Percentiles rank a stretch among this genome's conserved stretches.
Conservation (phyloP, 2,329 filamentous ascomycete species). For the Trichoderma semiorbis region DNA sequence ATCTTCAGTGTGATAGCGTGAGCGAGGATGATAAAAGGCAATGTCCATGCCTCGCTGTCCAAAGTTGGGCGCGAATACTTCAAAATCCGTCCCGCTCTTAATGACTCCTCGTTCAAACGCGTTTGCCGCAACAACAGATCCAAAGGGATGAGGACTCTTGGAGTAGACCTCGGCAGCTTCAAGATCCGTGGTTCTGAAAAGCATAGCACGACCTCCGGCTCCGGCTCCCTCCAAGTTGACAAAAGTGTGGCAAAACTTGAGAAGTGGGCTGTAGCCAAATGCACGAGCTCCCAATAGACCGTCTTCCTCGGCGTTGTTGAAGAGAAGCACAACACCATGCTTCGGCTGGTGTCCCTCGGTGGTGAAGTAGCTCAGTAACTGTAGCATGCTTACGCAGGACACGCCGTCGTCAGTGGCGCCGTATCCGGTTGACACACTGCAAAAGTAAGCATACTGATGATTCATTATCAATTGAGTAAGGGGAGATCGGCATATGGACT, state of each 20-base stretch:
- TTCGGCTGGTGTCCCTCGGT: constrained; percentile 66
- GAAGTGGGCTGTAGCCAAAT: constrained; percentile 78
- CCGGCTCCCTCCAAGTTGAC: constrained; percentile 94
- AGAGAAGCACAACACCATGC: constrained; percentile 74
- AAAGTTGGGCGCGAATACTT: constrained; percentile 71
- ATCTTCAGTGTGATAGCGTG: constrained; percentile 86
- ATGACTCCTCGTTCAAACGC: constrained; percentile 78
- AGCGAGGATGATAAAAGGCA: constrained; percentile 82
- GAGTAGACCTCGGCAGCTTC: constrained; percentile 80
- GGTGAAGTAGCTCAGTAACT: constrained; percentile 84
- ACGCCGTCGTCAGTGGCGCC: constrained; percentile 94
- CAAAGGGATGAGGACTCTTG: constrained; percentile 71
- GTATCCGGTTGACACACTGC: constrained; percentile 81
- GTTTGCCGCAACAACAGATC: constrained; percentile 76
- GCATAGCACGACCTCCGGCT: constrained; percentile 78
- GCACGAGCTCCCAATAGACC: constrained; percentile 82
- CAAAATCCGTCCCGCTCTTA: constrained; percentile 84
- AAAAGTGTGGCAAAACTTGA: constrained; percentile 79
- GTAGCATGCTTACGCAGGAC: constrained; percentile 80
- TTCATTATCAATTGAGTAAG: neutral
- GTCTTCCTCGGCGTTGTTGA: constrained; percentile 97
- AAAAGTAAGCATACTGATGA: constrained; percentile 19
- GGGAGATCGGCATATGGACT: constrained; percentile 23
- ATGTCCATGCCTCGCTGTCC: constrained; percentile 87
- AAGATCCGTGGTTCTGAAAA: constrained; percentile 85